Base-by-base conservation (phyloP, 2,329 filamentous ascomycete species). In the Tolypocladium guangdongense region DNA sequence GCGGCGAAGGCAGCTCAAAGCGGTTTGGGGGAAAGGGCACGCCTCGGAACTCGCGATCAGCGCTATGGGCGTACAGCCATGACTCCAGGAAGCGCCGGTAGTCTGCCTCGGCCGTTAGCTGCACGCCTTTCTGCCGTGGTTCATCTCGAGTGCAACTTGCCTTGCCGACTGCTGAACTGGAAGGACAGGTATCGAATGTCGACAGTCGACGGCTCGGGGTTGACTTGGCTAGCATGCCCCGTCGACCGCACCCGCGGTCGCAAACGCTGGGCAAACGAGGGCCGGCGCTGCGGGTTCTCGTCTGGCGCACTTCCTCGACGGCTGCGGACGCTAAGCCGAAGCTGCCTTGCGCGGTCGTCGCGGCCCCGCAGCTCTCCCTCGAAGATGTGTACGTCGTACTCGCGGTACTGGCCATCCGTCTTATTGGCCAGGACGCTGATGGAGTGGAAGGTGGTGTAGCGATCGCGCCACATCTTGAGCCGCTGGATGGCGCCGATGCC, bases 401-500 rank as follows among this genome's bases (percentile, higher is more conserved):
- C 76, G 49, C 72, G 74, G 57, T 76, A 76, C 18, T 68, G 68
- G 7, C 73, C 66, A 49, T 76, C 71, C 8, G 65, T 66, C 51
- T 73, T 73, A 57, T 77, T 77, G 35, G 76, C 75, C 52, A 74
- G 72, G 20, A 78, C 64, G 10, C 73, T 74, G 35, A 78, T 55
- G 30, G 71, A 76, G 59, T 79, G 74, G 45, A 70, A 72, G 3
- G 71, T 72, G 14, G 72, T 74, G 52, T 75, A 72, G 48, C 71
- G 68, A 57, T 78, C 76, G 52, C 70, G 69, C 76, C 76, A 79
- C 30, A 78, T 64, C 63, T 78, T 78, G 56, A 78, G 68, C 51
- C 76, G 66, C 62, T 78, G 76, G 43, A 78, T 76, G 2, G 75
- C 73, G 1, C 74, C 76, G 52, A 79, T 69, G 22, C 76, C 76